Evolutionary conservation across 306 rosid species (phyloP), one percentile per base, ranked within the genome.

Genomic region (Geum urbanum): DNA sequence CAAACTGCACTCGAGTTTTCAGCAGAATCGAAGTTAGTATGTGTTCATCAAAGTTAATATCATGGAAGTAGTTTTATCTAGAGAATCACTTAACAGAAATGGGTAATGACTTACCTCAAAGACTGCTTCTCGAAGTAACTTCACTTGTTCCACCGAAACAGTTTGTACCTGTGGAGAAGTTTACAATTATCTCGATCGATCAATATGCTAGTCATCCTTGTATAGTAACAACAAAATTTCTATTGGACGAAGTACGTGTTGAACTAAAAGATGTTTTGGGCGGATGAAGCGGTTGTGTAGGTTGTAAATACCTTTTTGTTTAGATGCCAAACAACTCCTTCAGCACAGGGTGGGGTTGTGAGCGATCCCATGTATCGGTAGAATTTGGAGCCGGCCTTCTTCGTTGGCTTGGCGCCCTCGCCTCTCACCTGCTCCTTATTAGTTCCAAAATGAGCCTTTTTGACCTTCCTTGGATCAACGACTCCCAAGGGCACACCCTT

Each of bases 261-360:
- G 11, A 32, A 10, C 37, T 32, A 13, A 20, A 27, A 13, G 44
- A 18, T 41, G 39, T 16, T 13, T 5, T 8, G 10, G 62, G 72
- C 22, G 13, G 14, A 18, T 32, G 24, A 74, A 20, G 43, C 3
- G 14, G 65, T 2, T 18, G 37, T 18, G 37, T 71, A 89, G 37
- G 3, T 2, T 32, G 37, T 32, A 32, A 32, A 32, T 71, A 88
- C 92, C 88, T 82, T 84, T 71, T 67, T 86, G 51, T 77, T 80
- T 4, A 91, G 80, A 47, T 86, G 74, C 96, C 97, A 91, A 79
- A 82, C 74, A 72, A 91, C 91, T 27, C 86, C 92, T 81, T 87
- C 86, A 12, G 84, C 84, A 52, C 96, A 87, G 61, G 96, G 96
- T 77, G 92, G 96, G 62, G 75, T 73, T 9, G 94, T 90, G 78